Evolutionary conservation across 805 yeast genomes (phyloP), one percentile per base, ranked within the genome.

Genomic region (Kuraishia cidri): DNA sequence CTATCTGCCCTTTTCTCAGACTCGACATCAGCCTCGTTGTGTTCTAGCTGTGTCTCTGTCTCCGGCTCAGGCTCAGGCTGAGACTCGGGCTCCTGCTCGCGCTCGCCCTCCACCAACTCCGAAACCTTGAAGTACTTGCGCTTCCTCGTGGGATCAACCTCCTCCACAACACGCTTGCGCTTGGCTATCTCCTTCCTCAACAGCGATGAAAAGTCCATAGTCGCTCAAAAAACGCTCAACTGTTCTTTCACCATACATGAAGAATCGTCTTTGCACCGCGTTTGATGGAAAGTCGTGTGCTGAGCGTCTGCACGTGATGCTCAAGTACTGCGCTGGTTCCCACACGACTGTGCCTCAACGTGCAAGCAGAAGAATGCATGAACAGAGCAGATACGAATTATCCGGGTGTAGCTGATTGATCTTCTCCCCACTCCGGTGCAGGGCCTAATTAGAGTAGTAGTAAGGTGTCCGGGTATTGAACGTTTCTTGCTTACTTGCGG

Each of bases 181-280:
- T 61, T 69, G 5, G 52, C 56, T 14, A 74, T 73, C 47, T 75
- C 79, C 18, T 56, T 49, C 1, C 63, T 43, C 33, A 75, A 44
- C 17, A 72, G 40, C 24, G 57, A 54, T 9, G 69, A 57, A 37
- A 72, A 64, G 44, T 71, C 69, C 79, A 73, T 72, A 4, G 33
- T 37, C 7, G 6, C n/a, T 8, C 9, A 14, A 5, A 24, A 24
- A n/a, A 12, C 26, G 8, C n/a, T 12, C 6, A 6, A 24, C 5
- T 8, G 8, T 24, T n/a, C 13, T 24, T 24, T 8, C 8, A 24
- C 9, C 5, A 8, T 8, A 24, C 26, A n/a, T 24, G 8, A 8
- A 24, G 8, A 4, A 8, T n/a, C 13, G 13, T 8, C 26, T 5
- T 24, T n/a, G 5, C 26, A 5, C 13, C 26, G n/a, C 9, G 7